These are phyloP conservation scores for Andrographis paniculata DNA, from an alignment of 305 asterid genomes.

Conservation along the genomic window DNA sequence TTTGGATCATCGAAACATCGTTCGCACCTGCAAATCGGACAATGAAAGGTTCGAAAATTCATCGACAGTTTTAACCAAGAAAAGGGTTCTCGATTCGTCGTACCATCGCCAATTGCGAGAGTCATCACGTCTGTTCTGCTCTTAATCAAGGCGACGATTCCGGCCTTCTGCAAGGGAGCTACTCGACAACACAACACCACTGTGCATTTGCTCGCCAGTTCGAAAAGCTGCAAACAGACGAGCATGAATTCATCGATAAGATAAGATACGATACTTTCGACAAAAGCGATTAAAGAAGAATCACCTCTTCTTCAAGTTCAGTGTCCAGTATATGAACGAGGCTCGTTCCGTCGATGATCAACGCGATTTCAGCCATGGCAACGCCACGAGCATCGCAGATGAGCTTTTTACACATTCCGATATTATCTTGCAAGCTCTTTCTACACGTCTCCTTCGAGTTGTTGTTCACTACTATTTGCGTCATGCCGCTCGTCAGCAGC, in stretches of 20 bases:
- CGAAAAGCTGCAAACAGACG: slow-evolving; percentile 44
- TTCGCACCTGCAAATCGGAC: slow-evolving; percentile 51
- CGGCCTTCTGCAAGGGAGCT: slow-evolving; percentile 81
- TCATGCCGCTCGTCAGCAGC: slow-evolving; percentile 58
- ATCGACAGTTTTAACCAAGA: not conserved
- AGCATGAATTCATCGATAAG: slow-evolving; percentile 5
- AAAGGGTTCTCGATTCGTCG: slow-evolving; percentile 17
- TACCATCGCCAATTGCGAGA: slow-evolving; percentile 83
- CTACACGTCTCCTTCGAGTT: slow-evolving; percentile 50
- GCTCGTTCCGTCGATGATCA: slow-evolving; percentile 73
- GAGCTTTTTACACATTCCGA: slow-evolving; percentile 29
- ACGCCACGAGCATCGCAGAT: slow-evolving; percentile 14
- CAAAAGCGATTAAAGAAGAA: not conserved
- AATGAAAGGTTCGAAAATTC: not conserved
- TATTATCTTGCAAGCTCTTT: slow-evolving; percentile 50
- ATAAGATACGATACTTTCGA: slow-evolving; percentile 14
- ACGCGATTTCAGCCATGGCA: slow-evolving; percentile 29
- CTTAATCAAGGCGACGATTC: slow-evolving; percentile 70
- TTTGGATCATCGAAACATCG: slow-evolving; percentile 84
- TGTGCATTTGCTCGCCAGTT: slow-evolving; percentile 51
- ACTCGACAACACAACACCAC: slow-evolving; percentile 83
- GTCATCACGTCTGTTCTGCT: slow-evolving; percentile 64
- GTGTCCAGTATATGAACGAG: slow-evolving; percentile 66
- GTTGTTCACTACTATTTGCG: slow-evolving; percentile 47
- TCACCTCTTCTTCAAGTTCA: slow-evolving; percentile 70